These are phyloP conservation scores for Coemansia sp. DNA, from an alignment of 192 early-diverging fungal species.

Conservation along the genomic window DNA sequence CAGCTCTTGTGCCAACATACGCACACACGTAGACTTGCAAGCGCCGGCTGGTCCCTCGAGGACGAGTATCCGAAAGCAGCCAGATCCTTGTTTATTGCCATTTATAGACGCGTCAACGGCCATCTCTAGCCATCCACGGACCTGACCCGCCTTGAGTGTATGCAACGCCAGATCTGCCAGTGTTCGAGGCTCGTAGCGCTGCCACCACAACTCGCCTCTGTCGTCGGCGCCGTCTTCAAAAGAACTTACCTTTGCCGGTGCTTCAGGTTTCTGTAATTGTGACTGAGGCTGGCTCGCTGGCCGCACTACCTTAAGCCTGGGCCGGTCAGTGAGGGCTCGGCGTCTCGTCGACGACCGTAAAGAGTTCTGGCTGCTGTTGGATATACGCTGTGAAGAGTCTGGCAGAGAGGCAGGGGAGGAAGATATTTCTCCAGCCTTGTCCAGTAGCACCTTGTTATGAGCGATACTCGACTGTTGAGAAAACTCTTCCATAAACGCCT, in stretches of 20 bases:
- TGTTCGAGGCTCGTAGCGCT: slow-evolving; percentile 34
- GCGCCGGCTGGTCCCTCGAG: slow-evolving; percentile 67
- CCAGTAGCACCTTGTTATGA: not conserved
- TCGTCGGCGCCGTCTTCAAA: slow-evolving; percentile 6
- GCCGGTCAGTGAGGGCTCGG: slow-evolving; percentile 44
- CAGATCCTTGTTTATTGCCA: slow-evolving; percentile 5
- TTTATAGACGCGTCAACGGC: slow-evolving; percentile 23
- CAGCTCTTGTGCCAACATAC: slow-evolving; percentile 60
- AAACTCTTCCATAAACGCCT: slow-evolving; percentile 40
- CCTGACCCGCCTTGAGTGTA: slow-evolving; percentile 55
- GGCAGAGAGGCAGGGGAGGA: not conserved
- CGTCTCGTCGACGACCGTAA: not conserved
- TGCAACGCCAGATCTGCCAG: slow-evolving; percentile 58
- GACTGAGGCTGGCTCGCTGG: not conserved
- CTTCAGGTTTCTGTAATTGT: not conserved
- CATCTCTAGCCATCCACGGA: slow-evolving; percentile 60
- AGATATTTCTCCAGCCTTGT: not conserved
- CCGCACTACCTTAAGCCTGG: slow-evolving; percentile 21
- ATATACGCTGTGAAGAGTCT: not conserved
- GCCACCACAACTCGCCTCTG: slow-evolving; percentile 47
- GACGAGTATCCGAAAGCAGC: slow-evolving; percentile 56
- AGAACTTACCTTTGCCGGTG: not conserved
- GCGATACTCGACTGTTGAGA: slow-evolving; percentile 4
- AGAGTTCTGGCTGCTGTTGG: not conserved
- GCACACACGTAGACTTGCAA: slow-evolving; percentile 65